These are phyloP conservation scores for Mimosa pudica DNA, from an alignment of 306 rosid species.

Conservation along the genomic window DNA sequence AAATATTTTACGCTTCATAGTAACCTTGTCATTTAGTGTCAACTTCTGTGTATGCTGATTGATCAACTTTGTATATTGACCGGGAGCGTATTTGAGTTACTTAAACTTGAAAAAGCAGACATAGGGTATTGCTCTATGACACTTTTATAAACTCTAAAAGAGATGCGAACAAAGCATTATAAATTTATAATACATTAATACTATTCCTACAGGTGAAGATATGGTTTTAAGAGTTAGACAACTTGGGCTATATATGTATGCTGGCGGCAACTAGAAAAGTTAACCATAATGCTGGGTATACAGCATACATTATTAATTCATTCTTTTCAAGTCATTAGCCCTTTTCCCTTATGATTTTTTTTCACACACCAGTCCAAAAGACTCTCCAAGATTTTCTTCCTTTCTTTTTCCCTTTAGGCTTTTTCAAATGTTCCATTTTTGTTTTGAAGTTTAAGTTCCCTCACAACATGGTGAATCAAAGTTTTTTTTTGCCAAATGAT, in stretches of 20 bases:
- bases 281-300: background rate
- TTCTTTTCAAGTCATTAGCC: background rate
- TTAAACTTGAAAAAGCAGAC: too few species aligned
- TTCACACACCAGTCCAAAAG: background rate
- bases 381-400: background rate
- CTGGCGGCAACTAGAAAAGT: background rate
- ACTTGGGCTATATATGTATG: conserved; percentile 2
- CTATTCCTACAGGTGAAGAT: background rate
- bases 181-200: background rate
- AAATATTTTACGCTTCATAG: too few species aligned
- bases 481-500: too few species aligned
- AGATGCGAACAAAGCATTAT: background rate
- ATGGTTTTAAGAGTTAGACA: background rate
- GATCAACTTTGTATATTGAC: too few species aligned
- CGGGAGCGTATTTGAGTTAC: too few species aligned
- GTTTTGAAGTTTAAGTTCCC: background rate
- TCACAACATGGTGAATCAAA: too few species aligned
- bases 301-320: background rate
- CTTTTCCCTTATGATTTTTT: background rate
- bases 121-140: background rate
- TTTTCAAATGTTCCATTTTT: background rate
- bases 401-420: background rate
- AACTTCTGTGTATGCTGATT: too few species aligned
- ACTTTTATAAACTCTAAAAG: background rate
- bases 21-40: too few species aligned